Conservation (phyloP, 106 monocot species). For the Dioscorea zingiberensis region DNA sequence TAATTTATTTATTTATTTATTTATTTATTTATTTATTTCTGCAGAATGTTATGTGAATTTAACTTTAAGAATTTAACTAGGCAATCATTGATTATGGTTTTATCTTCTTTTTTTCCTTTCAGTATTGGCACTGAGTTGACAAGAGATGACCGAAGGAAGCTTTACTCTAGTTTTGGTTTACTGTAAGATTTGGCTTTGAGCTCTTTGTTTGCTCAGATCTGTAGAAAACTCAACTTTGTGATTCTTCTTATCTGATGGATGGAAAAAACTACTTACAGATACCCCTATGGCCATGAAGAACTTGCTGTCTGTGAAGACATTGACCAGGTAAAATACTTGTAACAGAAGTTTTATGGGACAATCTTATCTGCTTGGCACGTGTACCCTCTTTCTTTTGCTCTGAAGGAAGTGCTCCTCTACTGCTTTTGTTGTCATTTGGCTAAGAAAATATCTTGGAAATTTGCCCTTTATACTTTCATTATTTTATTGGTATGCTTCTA, state of each 20-base stretch:
- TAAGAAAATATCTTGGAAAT: too few relatives aligned
- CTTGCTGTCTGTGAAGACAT: slow-evolving; percentile 89
- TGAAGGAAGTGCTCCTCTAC: too few relatives aligned
- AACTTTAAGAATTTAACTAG: too few relatives aligned
- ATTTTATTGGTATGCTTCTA: too few relatives aligned
- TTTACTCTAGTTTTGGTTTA: slow-evolving; percentile 96
- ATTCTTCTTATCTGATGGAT: not conserved
- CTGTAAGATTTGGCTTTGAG: slow-evolving; percentile 42
- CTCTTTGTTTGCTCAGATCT: not conserved
- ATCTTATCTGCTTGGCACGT: too few relatives aligned
- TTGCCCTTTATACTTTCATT: too few relatives aligned
- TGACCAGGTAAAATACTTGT: slow-evolving; percentile 63
- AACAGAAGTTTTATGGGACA: too few relatives aligned
- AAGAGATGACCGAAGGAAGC: slow-evolving; percentile 88
- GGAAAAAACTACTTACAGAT: slow-evolving; percentile 26
- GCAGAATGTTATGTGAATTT: too few relatives aligned
- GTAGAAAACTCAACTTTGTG: not conserved
- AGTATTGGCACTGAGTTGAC: slow-evolving; percentile 91
- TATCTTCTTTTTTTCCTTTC: not conserved
- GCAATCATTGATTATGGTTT: not conserved
- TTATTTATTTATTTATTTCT: too few relatives aligned
- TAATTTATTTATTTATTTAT: too few relatives aligned
- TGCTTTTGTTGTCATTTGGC: too few relatives aligned
- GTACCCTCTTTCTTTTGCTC: too few relatives aligned
- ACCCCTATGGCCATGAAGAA: slow-evolving; percentile 99